Percentiles rank a stretch among this genome's conserved stretches.
These are phyloP conservation scores for Fusarium sp. DNA, from an alignment of 2,329 filamentous ascomycete species.

Conservation along the genomic window DNA sequence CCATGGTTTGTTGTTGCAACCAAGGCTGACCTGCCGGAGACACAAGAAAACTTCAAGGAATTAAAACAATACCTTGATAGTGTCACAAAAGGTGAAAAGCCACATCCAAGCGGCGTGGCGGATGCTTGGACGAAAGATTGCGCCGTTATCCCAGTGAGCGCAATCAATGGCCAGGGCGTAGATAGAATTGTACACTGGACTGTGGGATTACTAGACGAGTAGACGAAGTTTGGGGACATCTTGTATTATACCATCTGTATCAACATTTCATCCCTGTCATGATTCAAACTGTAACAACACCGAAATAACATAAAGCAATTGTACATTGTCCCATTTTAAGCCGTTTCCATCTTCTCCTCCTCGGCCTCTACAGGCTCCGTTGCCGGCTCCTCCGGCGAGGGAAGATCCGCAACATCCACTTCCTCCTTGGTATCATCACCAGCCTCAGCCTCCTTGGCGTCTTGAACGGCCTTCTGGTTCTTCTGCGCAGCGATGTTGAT, in stretches of 20 bases:
- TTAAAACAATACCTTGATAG: constrained; percentile 77
- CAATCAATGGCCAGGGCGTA: constrained; percentile 87
- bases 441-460: constrained; percentile 48
- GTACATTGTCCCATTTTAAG: constrained; percentile 34
- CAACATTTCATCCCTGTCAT: constrained; percentile 30
- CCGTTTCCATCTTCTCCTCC: constrained; percentile 29
- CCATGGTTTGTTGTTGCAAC: constrained; percentile 97
- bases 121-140: constrained; percentile 71
- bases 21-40: constrained; percentile 86
- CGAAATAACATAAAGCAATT: constrained; percentile 36
- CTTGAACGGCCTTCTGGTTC: constrained; percentile 52
- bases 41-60: constrained; percentile 78
- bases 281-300: constrained; percentile 40
- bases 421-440: constrained; percentile 43
- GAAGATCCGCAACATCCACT: constrained; percentile 53
- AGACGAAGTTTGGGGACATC: constrained; percentile 14
- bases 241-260: constrained; percentile 43
- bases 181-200: constrained; percentile 79
- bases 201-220: constrained; percentile 72
- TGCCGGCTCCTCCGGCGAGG: constrained; percentile 49
- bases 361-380: constrained; percentile 16
- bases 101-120: constrained; percentile 78
- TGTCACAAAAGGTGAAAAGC: constrained; percentile 70
- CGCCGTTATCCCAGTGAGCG: constrained; percentile 85
- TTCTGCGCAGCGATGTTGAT: constrained; percentile 74